phyloP scores from a whole-genome alignment of 805 yeast genomes.

The Yamadazyma paraphyllophila region DNA sequence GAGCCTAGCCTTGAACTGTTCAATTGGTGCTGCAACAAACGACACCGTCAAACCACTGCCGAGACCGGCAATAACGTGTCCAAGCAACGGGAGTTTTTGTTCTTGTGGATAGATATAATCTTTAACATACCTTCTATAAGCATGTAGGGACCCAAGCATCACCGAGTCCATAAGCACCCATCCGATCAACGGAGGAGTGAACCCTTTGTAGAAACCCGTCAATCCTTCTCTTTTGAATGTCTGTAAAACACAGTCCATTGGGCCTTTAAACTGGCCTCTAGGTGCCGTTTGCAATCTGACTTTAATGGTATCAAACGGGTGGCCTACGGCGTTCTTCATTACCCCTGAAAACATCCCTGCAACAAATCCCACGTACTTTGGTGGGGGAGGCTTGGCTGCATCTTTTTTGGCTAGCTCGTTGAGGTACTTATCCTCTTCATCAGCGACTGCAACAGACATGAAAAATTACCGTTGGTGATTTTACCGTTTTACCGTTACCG shows the following conservation, averaged over 20 bases:
- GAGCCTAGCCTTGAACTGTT: conserved; percentile 80
- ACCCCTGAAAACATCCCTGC: conserved; percentile 90
- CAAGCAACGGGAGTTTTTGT: conserved; percentile 64
- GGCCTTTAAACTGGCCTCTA: conserved; percentile 65
- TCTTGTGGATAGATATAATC: conserved; percentile 62
- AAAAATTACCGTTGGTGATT: background rate
- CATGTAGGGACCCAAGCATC: conserved; percentile 82
- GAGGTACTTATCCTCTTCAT: conserved; percentile 25
- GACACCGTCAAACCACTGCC: conserved; percentile 94
- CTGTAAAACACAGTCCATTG: conserved; percentile 73
- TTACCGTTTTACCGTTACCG: background rate
- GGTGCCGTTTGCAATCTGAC: conserved; percentile 77
- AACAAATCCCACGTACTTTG: conserved; percentile 68
- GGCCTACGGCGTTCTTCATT: conserved; percentile 86
- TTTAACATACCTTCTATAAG: conserved; percentile 67
- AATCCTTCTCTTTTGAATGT: conserved; percentile 75
- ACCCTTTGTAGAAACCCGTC: conserved; percentile 81
- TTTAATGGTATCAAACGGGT: conserved; percentile 88
- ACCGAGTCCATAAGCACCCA: conserved; percentile 94
- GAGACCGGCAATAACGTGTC: conserved; percentile 69
- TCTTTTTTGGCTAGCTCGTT: conserved; percentile 7
- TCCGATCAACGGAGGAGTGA: conserved; percentile 89
- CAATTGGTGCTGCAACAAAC: conserved; percentile 94
- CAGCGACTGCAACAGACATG: conserved; percentile 27
- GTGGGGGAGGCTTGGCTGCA: conserved; percentile 33